Percentiles rank a stretch among this genome's conserved stretches.
These are phyloP conservation scores for Gymnopilus junonius DNA, from an alignment of 768 basidiomycete genomes.

Conservation along the genomic window DNA sequence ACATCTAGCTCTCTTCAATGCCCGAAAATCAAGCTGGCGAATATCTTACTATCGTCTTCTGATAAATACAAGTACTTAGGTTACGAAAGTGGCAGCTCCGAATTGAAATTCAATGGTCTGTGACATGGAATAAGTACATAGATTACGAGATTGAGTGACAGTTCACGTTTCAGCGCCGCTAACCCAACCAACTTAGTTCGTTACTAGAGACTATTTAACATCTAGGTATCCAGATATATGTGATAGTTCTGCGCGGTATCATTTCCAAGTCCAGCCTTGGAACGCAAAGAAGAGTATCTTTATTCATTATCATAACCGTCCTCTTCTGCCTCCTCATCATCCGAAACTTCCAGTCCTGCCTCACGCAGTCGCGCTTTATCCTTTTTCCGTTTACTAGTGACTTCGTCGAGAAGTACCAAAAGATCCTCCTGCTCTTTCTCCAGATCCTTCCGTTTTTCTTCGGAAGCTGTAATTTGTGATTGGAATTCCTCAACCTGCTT, in stretches of 20 bases:
- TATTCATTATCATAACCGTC: conserved; percentile 49
- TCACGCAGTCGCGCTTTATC: conserved; percentile 83
- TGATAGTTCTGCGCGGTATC: neutral
- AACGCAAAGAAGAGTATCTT: neutral
- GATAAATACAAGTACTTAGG: no score
- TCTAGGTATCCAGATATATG: neutral
- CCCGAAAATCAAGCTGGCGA: no score
- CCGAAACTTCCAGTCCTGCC: conserved; percentile 85
- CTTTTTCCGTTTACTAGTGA: conserved; percentile 79
- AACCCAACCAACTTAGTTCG: no score
- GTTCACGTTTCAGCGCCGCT: neutral
- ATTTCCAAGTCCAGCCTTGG: neutral
- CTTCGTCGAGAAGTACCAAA: conserved; percentile 90
- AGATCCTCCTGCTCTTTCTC: conserved; percentile 98
- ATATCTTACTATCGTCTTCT: no score
- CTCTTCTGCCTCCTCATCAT: conserved; percentile 85
- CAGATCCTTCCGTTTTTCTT: conserved; percentile 75
- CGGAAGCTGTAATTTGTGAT: conserved; percentile 51
- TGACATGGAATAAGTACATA: no score
- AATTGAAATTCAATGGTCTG: no score
- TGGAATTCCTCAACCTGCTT: conserved; percentile 51
- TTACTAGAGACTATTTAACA: no score
- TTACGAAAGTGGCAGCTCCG: no score
- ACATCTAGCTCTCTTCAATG: no score
- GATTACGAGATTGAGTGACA: neutral